Conservation (phyloP, 257 asterid genomes). For the Craterostigma plantagineum region DNA sequence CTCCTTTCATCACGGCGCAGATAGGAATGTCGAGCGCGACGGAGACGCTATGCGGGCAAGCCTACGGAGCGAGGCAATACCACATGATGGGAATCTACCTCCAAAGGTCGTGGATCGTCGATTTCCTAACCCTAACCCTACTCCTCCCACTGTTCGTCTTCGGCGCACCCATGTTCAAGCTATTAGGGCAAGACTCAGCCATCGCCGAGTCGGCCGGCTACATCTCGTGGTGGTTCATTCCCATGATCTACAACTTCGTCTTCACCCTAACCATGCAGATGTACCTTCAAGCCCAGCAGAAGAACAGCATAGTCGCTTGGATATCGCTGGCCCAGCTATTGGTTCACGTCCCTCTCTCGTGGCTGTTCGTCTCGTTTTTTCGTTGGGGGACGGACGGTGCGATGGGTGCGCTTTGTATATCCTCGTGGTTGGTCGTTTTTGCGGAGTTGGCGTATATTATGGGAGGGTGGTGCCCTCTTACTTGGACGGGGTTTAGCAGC, state of each 20-base stretch:
- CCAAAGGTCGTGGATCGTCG: conserved; percentile 57
- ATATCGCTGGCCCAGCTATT: conserved; percentile 21
- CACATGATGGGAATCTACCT: conserved; percentile 59
- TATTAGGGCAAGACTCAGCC: conserved; percentile 27
- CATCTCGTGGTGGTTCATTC: conserved; percentile 39
- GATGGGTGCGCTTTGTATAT: conserved; percentile 32
- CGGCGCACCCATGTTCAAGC: conserved; percentile 23
- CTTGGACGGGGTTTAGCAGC: conserved; percentile 37
- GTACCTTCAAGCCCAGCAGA: conserved; percentile 59
- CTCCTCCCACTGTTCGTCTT: conserved; percentile 37
- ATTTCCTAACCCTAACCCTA: conserved; percentile 25
- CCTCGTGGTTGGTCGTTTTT: conserved; percentile 34
- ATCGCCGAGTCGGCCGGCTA: conserved; percentile 36
- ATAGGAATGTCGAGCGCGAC: conserved; percentile 67
- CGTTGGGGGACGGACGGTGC: conserved; percentile 37
- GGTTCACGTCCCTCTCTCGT: conserved; percentile 32
- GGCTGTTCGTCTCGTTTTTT: conserved; percentile 26
- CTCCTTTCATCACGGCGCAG: too few species aligned
- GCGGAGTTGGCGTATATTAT: conserved; percentile 29
- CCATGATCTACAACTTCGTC: conserved; percentile 31
- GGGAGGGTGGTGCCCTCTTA: conserved; percentile 53
- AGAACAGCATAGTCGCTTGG: conserved; percentile 37
- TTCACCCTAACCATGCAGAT: conserved; percentile 42
- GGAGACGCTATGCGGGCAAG: conserved; percentile 62
- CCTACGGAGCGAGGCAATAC: conserved; percentile 47